Evolutionary conservation across 2,329 filamentous ascomycete species (phyloP).

Genomic region (Pestalotiopsis sp.): DNA sequence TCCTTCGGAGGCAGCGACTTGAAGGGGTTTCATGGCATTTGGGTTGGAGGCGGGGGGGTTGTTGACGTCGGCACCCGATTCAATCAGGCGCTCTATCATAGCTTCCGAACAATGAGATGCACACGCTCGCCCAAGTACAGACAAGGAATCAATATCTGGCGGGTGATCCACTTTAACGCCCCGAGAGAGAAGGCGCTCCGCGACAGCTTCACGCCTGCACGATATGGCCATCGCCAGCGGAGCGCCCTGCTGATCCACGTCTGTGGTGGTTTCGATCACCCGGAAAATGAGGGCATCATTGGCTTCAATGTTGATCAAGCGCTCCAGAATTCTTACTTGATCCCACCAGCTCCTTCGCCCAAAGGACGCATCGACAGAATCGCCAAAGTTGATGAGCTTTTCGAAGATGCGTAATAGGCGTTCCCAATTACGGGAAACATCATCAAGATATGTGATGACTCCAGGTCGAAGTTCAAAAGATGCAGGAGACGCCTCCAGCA

Average conservation of each 20-base stretch:
- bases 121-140: not conserved
- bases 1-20: not conserved
- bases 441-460: no score
- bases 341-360: no score
- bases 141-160: not conserved
- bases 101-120: no score
- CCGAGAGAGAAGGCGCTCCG: not conserved
- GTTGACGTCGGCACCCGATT: not conserved
- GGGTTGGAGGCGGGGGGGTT: not conserved
- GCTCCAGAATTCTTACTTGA: no score
- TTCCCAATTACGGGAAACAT: no score
- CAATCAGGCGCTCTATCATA: not conserved
- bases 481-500: no score
- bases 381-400: not conserved
- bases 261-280: not conserved
- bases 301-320: not conserved
- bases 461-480: no score
- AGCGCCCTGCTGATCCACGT: not conserved
- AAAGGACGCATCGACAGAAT: no score
- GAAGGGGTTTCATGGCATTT: not conserved
- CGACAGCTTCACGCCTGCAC: not conserved
- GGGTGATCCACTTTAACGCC: not conserved
- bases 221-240: not conserved
- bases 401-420: not conserved
- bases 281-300: not conserved